Evolutionary conservation across 2,329 filamentous ascomycete genomes (phyloP).

Genomic region (Lomentospora prolificans): DNA sequence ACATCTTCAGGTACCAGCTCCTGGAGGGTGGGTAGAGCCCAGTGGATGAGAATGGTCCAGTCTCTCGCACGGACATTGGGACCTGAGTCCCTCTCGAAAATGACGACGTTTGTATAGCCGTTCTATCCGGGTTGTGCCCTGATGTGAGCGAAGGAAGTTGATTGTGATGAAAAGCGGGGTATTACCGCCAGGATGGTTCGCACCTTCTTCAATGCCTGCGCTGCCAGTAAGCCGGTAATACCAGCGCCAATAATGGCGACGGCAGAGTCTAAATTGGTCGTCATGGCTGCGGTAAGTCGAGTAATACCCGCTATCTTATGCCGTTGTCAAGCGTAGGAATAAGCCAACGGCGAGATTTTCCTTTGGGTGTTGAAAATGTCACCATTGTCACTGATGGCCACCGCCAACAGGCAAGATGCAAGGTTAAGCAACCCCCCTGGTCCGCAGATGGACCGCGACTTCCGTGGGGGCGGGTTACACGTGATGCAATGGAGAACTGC

Average conservation of each 20-base stretch:
- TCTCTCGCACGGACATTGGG: constrained; percentile 22
- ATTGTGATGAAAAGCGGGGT: not conserved
- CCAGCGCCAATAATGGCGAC: constrained; percentile 21
- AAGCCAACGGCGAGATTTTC: no score
- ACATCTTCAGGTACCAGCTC: constrained; percentile 24
- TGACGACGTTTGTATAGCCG: constrained; percentile 19
- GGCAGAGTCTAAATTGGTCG: not conserved
- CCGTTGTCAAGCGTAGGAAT: no score
- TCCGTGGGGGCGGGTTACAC: no score
- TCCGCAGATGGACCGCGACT: no score
- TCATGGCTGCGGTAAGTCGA: no score
- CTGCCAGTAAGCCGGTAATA: constrained; percentile 26
- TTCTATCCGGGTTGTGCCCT: constrained; percentile 13
- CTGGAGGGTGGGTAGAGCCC: constrained; percentile 25
- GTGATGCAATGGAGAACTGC: no score
- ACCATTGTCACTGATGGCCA: no score
- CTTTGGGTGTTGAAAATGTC: no score
- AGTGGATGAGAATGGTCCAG: constrained; percentile 30
- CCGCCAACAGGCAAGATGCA: no score
- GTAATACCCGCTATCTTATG: no score
- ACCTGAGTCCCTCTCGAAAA: constrained; percentile 22
- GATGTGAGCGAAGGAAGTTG: not conserved
- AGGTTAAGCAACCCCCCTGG: no score
- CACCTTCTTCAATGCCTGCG: constrained; percentile 26
- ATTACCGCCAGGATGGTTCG: constrained; percentile 5